Conservation (phyloP, 2,329 filamentous ascomycete species). For the Pestalotiopsis sp. region DNA sequence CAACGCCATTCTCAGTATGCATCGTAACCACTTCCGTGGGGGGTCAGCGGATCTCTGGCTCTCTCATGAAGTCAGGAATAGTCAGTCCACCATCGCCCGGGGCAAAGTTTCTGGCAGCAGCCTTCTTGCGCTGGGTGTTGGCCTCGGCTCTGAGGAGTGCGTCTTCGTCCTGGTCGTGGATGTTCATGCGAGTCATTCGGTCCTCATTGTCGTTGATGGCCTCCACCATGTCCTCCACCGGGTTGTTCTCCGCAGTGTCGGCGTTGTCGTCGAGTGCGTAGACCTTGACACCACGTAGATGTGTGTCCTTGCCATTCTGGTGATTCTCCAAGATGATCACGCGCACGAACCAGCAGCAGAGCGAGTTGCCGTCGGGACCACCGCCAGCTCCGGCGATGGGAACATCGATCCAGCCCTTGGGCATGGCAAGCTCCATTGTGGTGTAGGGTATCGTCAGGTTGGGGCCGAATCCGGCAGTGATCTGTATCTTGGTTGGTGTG, state of each 20-base stretch:
- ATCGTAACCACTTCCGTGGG: not conserved
- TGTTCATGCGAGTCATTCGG: slow-evolving; percentile 25
- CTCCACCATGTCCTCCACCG: slow-evolving; percentile 34
- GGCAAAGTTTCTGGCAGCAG: slow-evolving; percentile 26
- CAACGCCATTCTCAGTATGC: not conserved
- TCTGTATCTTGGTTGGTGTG: slow-evolving; percentile 89
- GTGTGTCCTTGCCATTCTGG: slow-evolving; percentile 99
- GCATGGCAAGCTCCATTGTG: slow-evolving; percentile 75
- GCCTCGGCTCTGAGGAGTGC: slow-evolving; percentile 30
- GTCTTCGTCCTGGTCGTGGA: slow-evolving; percentile 34
- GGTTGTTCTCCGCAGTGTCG: slow-evolving; percentile 38
- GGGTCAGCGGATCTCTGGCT: slow-evolving; percentile 41
- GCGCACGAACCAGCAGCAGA: slow-evolving; percentile 88
- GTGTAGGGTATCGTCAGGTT: slow-evolving; percentile 91
- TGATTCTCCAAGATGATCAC: slow-evolving; percentile 94
- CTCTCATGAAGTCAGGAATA: slow-evolving; percentile 41
- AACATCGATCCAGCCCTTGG: slow-evolving; percentile 89
- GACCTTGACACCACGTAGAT: slow-evolving; percentile 89
- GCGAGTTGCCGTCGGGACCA: slow-evolving; percentile 68
- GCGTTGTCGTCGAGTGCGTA: slow-evolving; percentile 60
- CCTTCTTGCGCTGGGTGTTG: slow-evolving; percentile 29
- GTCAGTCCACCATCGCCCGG: slow-evolving; percentile 35
- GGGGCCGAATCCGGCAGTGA: slow-evolving; percentile 85
- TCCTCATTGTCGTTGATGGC: slow-evolving; percentile 32
- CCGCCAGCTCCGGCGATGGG: slow-evolving; percentile 58